Evolutionary conservation across 1,284 basidiomycete species (phyloP).

Genomic region (Ustilago esculenta): DNA sequence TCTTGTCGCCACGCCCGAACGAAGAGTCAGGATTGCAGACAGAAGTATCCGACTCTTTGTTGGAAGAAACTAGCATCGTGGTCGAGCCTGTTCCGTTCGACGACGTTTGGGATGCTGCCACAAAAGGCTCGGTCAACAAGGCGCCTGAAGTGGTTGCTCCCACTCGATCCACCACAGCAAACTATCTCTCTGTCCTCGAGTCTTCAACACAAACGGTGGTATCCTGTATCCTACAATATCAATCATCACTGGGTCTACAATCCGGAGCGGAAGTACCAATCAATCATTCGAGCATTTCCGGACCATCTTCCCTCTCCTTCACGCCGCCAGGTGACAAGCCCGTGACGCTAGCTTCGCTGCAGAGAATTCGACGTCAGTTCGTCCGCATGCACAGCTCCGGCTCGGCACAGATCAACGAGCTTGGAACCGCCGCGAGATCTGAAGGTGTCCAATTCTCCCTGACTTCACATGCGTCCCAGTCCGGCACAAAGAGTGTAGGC

Average conservation of each 20-base stretch:
- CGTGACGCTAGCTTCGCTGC: conserved; percentile 44
- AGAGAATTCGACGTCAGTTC: conserved; percentile 59
- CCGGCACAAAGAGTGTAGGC: background rate
- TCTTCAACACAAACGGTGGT: conserved; percentile 56
- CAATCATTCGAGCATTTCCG: conserved; percentile 12
- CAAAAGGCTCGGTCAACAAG: conserved; percentile 80
- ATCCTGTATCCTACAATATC: conserved; percentile 46
- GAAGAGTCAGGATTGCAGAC: too few species aligned
- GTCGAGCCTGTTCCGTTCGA: conserved; percentile 73
- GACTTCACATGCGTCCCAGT: conserved; percentile 9
- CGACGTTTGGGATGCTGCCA: conserved; percentile 83
- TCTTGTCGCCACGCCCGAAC: background rate
- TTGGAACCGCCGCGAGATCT: conserved; percentile 37
- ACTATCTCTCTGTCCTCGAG: conserved; percentile 68
- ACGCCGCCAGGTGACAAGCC: conserved; percentile 37
- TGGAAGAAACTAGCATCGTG: conserved; percentile 73
- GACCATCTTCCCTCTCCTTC: conserved; percentile 27
- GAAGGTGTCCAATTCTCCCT: conserved; percentile 47
- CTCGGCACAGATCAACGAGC: conserved; percentile 45
- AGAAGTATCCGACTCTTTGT: background rate
- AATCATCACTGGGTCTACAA: conserved; percentile 24
- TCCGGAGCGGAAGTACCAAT: conserved; percentile 35
- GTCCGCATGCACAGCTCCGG: conserved; percentile 62
- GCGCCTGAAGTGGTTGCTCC: conserved; percentile 83
- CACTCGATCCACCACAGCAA: conserved; percentile 64